Conservation (phyloP, 495 filamentous ascomycete species). For the Hypomontagnella submonticulosa region DNA sequence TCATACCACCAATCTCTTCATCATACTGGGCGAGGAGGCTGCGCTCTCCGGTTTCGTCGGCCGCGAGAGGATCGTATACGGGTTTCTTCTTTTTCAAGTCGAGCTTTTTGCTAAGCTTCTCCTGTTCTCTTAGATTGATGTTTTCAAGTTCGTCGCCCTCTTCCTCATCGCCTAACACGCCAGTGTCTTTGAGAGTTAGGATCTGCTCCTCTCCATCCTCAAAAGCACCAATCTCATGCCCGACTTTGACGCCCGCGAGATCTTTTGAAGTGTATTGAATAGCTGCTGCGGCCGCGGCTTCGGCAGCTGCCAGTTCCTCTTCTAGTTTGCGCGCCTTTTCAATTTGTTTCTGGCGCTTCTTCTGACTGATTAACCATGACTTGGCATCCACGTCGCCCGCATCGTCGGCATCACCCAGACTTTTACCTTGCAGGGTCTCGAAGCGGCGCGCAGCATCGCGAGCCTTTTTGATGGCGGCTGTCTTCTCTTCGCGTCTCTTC, state of each 20-base stretch:
- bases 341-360: constrained; percentile 91
- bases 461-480: constrained; percentile 85
- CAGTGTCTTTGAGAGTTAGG: constrained; percentile 89
- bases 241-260: constrained; percentile 89
- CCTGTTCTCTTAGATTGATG: constrained; percentile 77
- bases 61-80: constrained; percentile 84
- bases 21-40: constrained; percentile 88
- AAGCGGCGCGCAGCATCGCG: constrained; percentile 83
- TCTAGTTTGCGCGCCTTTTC: constrained; percentile 78
- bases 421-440: constrained; percentile 78
- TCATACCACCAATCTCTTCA: constrained; percentile 93
- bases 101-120: constrained; percentile 78
- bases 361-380: constrained; percentile 84
- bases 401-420: constrained; percentile 77
- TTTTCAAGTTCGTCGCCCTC: constrained; percentile 95
- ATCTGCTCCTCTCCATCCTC: constrained; percentile 84
- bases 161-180: constrained; percentile 80
- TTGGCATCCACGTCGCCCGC: constrained; percentile 79
- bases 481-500: constrained; percentile 78
- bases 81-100: constrained; percentile 93
- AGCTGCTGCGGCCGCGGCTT: constrained; percentile 56
- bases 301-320: constrained; percentile 72
- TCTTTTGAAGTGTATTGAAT: constrained; percentile 82
- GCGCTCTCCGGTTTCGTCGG: constrained; percentile 71
- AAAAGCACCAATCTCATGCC: constrained; percentile 81